Evolutionary conservation across 2,329 filamentous ascomycete genomes (phyloP), one percentile per base, ranked within the genome.

Genomic region (Ceratocystis diversiconidia): DNA sequence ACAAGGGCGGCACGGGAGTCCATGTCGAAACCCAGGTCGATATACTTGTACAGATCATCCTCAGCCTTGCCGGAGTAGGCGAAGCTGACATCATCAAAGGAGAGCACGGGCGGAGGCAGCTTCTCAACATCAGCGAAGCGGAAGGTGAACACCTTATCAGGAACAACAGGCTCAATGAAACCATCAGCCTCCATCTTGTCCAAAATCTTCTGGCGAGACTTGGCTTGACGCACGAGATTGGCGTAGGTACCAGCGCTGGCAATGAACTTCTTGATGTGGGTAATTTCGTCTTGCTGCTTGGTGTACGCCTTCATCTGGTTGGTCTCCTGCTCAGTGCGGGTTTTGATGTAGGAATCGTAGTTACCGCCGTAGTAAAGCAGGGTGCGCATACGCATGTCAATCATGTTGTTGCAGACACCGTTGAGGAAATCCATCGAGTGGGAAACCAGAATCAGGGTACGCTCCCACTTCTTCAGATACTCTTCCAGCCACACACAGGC

Each of bases 101-200:
- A 92, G 71, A 99, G 80, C 59, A 99, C 94, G 48, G 94, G 94
- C 64, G 94, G 95, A 12, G 94, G 94, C n/a, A 99, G 87, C 83
- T 99, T 99, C 75, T 99, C 94, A 64, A 97, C 94, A 73, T 97
- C 92, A 71, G 94, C 94, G 76, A 99, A 99, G 73, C 92, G 87
- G 87, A 99, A 99, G 67, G 87, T 92, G 80, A 99, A 99, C 74
- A 96, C 88, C 69, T 85, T 84, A 78, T 99, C 94, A 69, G 84
- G 78, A 65, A 82, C 78, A 69, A 99, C 91, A 66, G 90, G 89
- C 78, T 99, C 88, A 75, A 99, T 97, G 78, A 97, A 94, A 71
- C 94, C 94, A 73, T 99, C 94, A 72, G 95, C 94, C 83, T 97
- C 92, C 94, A 99, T 99, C 87, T 99, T 99, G 84, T 99, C 94